Evolutionary conservation across 139 green algal genomes (phyloP).

Genomic region (Deuterostichococcus epilithicus): DNA sequence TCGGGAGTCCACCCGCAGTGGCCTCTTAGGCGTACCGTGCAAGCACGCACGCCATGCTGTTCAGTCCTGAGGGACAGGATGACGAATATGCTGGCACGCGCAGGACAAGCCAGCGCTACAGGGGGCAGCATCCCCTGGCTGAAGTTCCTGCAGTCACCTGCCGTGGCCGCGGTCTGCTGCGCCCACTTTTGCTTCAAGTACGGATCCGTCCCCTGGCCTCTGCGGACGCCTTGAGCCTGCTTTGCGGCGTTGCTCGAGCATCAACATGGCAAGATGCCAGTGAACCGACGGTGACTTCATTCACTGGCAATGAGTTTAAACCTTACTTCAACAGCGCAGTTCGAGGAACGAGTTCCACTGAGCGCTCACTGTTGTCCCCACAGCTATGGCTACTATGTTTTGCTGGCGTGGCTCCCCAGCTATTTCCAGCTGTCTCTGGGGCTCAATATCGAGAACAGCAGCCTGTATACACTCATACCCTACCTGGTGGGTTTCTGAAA

Average conservation of each 20-base stretch:
- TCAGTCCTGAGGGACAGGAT: too few relatives aligned
- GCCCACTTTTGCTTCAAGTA: constrained; percentile 99
- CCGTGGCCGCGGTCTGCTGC: constrained; percentile 90
- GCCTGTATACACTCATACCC: constrained; percentile 75
- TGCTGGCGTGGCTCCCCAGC: constrained; percentile 94
- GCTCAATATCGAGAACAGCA: constrained; percentile 75
- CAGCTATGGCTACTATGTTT: constrained; percentile 79
- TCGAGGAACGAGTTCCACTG: too few relatives aligned
- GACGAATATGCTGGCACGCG: background rate
- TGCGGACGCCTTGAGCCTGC: too few relatives aligned
- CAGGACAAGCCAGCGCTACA: background rate
- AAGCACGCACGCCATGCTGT: too few relatives aligned
- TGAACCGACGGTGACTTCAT: background rate
- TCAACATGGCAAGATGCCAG: background rate
- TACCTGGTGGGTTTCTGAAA: constrained; percentile 62
- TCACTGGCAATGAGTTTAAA: background rate
- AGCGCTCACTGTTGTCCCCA: constrained; percentile 27
- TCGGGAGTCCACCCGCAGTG: too few relatives aligned
- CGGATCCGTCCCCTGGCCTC: constrained; percentile 19
- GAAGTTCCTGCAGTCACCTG: constrained; percentile 65
- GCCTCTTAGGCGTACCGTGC: too few relatives aligned
- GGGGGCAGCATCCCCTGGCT: constrained; percentile 71
- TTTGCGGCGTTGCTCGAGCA: background rate
- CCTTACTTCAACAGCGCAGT: background rate
- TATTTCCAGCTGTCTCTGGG: constrained; percentile 94